Evolutionary conservation across 495 filamentous ascomycete genomes (phyloP).

Genomic region (Aspergillus biplanus): DNA sequence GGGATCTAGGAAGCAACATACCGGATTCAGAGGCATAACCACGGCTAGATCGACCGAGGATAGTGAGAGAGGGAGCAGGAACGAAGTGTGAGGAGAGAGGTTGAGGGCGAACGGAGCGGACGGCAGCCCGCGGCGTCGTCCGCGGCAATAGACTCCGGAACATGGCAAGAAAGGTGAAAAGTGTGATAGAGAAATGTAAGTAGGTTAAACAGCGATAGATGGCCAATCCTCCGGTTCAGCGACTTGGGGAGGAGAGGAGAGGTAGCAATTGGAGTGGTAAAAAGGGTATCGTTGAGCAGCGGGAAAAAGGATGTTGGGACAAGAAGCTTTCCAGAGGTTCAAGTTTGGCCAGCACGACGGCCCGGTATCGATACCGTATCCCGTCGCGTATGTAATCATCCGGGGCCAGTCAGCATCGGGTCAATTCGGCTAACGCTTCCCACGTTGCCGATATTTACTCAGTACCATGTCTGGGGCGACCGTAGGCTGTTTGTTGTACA

Average conservation of each 20-base stretch:
- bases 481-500: neutral
- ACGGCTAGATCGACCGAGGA: constrained; percentile 64
- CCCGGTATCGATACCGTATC: constrained; percentile 32
- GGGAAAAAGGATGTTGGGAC: constrained; percentile 39
- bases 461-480: neutral
- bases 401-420: constrained; percentile 20
- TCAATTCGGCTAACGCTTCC: constrained; percentile 25
- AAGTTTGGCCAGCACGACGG: constrained; percentile 29
- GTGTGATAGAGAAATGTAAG: constrained; percentile 34
- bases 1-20: constrained; percentile 42
- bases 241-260: constrained; percentile 32
- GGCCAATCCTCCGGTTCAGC: constrained; percentile 36
- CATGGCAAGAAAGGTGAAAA: constrained; percentile 54
- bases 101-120: constrained; percentile 50
- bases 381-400: constrained; percentile 28
- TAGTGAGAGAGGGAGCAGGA: constrained; percentile 54
- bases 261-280: constrained; percentile 25
- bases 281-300: constrained; percentile 31
- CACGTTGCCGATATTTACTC: constrained; percentile 18
- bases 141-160: constrained; percentile 73
- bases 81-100: constrained; percentile 57
- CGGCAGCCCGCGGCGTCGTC: constrained; percentile 65
- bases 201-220: constrained; percentile 24
- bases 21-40: constrained; percentile 82
- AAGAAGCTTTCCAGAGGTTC: constrained; percentile 22